These are phyloP conservation scores for Paramarasmius palmivorus DNA, from an alignment of 1,284 basidiomycete species.

Conservation along the genomic window DNA sequence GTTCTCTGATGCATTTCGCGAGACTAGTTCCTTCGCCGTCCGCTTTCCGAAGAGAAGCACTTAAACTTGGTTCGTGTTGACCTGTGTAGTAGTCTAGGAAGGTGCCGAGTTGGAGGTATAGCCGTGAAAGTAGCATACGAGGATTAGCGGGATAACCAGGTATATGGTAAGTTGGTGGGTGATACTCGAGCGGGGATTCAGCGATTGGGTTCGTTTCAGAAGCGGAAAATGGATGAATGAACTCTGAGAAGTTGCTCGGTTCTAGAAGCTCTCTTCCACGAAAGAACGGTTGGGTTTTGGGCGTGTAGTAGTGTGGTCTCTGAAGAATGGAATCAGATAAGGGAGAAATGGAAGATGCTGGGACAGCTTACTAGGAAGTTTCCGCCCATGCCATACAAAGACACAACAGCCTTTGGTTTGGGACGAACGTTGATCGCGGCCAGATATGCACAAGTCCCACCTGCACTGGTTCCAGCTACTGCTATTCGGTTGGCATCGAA, in stretches of 20 bases:
- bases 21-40: background rate
- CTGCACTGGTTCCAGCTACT: conserved; percentile 61
- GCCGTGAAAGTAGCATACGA: conserved; percentile 9
- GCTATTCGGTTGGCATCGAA: conserved; percentile 46
- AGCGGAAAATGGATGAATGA: conserved; percentile 30
- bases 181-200: conserved; percentile 51
- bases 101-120: conserved; percentile 14
- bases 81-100: conserved; percentile 16
- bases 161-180: conserved; percentile 36
- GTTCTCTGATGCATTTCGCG: background rate
- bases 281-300: conserved; percentile 38
- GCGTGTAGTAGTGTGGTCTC: conserved; percentile 36
- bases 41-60: background rate
- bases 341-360: background rate
- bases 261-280: conserved; percentile 42
- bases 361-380: conserved; percentile 54
- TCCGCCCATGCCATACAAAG: conserved; percentile 65
- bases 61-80: conserved; percentile 13
- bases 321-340: conserved; percentile 25
- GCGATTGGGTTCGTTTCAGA: conserved; percentile 34
- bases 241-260: conserved; percentile 32
- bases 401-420: conserved; percentile 53
- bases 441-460: conserved; percentile 64
- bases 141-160: conserved; percentile 15
- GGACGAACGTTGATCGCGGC: conserved; percentile 53